Conservation (phyloP, 495 filamentous ascomycete genomes). For the Geopyxis carbonaria region DNA sequence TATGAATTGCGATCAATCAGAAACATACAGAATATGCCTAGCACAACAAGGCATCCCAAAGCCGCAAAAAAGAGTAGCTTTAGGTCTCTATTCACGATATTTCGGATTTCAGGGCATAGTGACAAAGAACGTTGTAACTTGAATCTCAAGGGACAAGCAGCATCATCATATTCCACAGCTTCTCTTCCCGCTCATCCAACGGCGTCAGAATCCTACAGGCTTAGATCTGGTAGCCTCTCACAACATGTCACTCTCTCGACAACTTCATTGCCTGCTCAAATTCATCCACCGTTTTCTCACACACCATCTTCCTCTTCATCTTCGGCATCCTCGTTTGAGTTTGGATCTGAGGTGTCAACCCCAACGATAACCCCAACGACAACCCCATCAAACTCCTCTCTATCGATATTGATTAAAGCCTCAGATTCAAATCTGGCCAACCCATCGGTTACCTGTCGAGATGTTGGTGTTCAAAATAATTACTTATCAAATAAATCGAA, state of each 20-base stretch:
- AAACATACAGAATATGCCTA: too few relatives aligned
- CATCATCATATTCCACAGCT: constrained; percentile 10
- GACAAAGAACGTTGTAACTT: too few relatives aligned
- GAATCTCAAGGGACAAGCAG: constrained; percentile 4
- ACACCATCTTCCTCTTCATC: constrained; percentile 16
- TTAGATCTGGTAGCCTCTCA: too few relatives aligned
- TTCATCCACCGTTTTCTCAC: constrained; percentile 18
- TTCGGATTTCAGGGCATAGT: constrained; percentile 9
- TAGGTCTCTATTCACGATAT: constrained; percentile 19
- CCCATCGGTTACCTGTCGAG: background rate
- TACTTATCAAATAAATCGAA: constrained; percentile 9
- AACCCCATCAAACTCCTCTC: constrained; percentile 20
- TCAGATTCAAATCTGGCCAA: constrained; percentile 9
- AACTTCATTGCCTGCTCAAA: constrained; percentile 16
- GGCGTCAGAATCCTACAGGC: too few relatives aligned
- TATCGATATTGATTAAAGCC: constrained; percentile 19
- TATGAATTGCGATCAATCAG: too few relatives aligned
- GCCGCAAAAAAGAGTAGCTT: constrained; percentile 21
- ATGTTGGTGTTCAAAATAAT: background rate
- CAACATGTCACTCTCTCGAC: constrained; percentile 10
- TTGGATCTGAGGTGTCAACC: constrained; percentile 15
- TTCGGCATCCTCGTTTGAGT: constrained; percentile 19
- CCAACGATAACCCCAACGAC: constrained; percentile 19
- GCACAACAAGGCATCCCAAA: too few relatives aligned
- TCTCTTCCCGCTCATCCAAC: constrained; percentile 13